These are phyloP conservation scores for Daphne laureola DNA, from an alignment of 441 rosid species.

Conservation along the genomic window DNA sequence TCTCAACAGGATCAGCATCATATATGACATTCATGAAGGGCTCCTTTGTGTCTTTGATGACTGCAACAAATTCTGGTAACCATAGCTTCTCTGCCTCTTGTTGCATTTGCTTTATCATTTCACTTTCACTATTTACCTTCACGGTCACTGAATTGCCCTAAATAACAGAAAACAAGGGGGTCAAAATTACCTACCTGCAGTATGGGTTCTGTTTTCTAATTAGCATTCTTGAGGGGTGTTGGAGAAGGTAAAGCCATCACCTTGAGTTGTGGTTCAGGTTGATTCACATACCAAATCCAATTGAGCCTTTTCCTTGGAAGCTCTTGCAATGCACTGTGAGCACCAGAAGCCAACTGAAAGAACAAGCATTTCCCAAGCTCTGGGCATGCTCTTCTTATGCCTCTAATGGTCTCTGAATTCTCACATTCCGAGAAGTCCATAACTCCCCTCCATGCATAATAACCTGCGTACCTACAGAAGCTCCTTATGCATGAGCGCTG, in stretches of 20 bases:
- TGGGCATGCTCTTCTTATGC: slow-evolving; percentile 42
- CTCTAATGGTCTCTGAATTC: slow-evolving; percentile 36
- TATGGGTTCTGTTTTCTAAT: too few relatives aligned
- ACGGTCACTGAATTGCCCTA: slow-evolving; percentile 63
- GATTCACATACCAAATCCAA: slow-evolving; percentile 76
- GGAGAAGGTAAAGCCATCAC: slow-evolving; percentile 20
- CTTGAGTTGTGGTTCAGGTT: slow-evolving; percentile 59
- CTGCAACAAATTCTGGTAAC: slow-evolving; percentile 46
- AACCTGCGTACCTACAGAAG: slow-evolving; percentile 59
- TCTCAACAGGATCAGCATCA: slow-evolving; percentile 51
- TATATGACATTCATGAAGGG: slow-evolving; percentile 74
- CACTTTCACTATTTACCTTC: slow-evolving; percentile 40
- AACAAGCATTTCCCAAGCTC: slow-evolving; percentile 64
- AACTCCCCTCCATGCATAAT: slow-evolving; percentile 80
- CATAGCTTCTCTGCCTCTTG: slow-evolving; percentile 55
- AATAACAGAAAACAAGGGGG: too few relatives aligned
- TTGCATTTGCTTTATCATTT: slow-evolving; percentile 42
- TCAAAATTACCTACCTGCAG: too few relatives aligned
- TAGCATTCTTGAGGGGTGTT: neutral
- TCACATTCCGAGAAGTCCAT: slow-evolving; percentile 51
- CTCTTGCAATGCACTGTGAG: slow-evolving; percentile 53
- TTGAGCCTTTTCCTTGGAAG: slow-evolving; percentile 50
- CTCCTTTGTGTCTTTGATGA: slow-evolving; percentile 54
- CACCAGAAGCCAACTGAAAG: slow-evolving; percentile 34
- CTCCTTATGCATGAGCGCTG: too few relatives aligned